A percentile compares a stretch with the other conserved stretches of the same genome.
These are phyloP conservation scores for Backusella liffmaniae DNA, from an alignment of 192 early-diverging fungal genomes.

Conservation along the genomic window DNA sequence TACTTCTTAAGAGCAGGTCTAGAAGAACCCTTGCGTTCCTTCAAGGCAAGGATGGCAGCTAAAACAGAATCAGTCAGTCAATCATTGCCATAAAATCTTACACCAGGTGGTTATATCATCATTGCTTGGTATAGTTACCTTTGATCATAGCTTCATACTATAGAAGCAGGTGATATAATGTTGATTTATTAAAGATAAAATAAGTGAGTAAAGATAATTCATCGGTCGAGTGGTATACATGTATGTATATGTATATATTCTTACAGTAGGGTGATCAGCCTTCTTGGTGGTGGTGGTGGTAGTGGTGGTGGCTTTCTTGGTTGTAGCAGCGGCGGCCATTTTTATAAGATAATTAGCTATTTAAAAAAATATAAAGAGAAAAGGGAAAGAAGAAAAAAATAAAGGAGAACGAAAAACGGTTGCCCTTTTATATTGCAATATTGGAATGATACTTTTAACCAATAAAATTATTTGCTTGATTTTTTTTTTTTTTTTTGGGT, in stretches of 20 bases:
- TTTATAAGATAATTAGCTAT: neutral
- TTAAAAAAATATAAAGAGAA: conserved; percentile 2
- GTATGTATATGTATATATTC: neutral
- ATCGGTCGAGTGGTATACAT: neutral
- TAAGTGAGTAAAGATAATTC: neutral
- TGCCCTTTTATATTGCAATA: neutral
- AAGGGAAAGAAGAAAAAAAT: neutral
- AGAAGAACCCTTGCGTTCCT: conserved; percentile 70
- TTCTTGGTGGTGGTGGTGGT: conserved; percentile 27
- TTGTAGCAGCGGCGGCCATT: conserved; percentile 7
- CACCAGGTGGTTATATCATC: neutral
- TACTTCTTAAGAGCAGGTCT: conserved; percentile 80
- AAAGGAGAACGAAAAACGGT: neutral
- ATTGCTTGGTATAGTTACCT: conserved; percentile 11
- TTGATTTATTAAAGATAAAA: neutral
- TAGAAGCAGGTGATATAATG: neutral
- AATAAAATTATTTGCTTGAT: conserved; percentile 6
- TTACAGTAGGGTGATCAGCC: conserved; percentile 36
- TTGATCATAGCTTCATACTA: conserved; percentile 41
- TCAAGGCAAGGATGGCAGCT: conserved; percentile 55
- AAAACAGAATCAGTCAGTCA: neutral
- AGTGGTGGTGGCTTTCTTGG: conserved; percentile 7
- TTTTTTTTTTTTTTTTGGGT: conserved; percentile 15
- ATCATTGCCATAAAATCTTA: neutral
- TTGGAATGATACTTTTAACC: neutral